Evolutionary conservation across 164 flowering plant species (phyloP).

Genomic region (Stephania yunnanensis): DNA sequence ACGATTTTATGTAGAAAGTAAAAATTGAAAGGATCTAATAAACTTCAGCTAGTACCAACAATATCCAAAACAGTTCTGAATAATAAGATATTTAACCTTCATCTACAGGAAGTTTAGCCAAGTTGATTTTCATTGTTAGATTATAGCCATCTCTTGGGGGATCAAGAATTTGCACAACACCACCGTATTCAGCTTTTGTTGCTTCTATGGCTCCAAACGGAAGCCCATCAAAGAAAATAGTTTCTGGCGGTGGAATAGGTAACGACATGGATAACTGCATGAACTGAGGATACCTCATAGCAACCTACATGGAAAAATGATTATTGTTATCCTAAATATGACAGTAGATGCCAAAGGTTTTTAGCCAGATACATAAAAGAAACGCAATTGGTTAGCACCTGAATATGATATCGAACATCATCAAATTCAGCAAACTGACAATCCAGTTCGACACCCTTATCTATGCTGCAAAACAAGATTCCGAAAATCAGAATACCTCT

Average conservation of each 20-base stretch:
- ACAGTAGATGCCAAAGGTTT: neutral
- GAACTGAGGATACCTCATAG: conserved; percentile 69
- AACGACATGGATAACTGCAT: conserved; percentile 66
- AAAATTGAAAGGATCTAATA: neutral
- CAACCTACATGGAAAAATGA: conserved; percentile 42
- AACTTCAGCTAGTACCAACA: conserved; percentile 21
- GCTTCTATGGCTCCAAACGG: conserved; percentile 95
- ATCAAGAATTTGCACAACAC: conserved; percentile 79
- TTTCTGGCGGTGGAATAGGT: conserved; percentile 84
- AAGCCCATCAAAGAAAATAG: conserved; percentile 70
- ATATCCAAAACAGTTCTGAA: conserved; percentile 44
- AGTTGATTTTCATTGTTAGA: conserved; percentile 81
- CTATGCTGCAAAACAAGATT: conserved; percentile 51
- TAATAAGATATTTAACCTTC: conserved; percentile 71
- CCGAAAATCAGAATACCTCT: neutral
- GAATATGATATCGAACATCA: conserved; percentile 85
- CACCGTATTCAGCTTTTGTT: conserved; percentile 73
- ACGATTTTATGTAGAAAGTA: neutral
- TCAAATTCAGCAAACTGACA: conserved; percentile 87
- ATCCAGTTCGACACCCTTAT: conserved; percentile 84
- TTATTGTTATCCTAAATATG: neutral
- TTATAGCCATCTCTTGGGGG: conserved; percentile 96
- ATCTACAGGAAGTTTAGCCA: conserved; percentile 78
- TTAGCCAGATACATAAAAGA: neutral
- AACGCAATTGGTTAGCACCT: conserved; percentile 37